phyloP scores from a whole-genome alignment of 345 rosid genomes.

The Gossypium thurberi region DNA sequence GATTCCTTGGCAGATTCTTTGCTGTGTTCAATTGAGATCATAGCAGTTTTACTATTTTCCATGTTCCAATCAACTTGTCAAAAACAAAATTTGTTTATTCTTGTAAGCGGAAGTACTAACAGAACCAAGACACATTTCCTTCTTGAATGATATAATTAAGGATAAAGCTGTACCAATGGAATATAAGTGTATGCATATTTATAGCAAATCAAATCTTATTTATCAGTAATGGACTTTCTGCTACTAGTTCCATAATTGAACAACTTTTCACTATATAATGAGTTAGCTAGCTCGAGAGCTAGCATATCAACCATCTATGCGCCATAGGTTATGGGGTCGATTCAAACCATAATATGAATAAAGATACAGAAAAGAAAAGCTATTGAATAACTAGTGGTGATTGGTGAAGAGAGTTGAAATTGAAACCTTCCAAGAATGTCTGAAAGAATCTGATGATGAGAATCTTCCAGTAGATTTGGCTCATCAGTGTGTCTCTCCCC shows the following conservation, averaged over 20 bases:
- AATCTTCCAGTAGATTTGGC: slow-evolving; percentile 32
- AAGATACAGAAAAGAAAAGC: background rate
- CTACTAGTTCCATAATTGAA: background rate
- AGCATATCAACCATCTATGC: too few relatives aligned
- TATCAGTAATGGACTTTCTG: background rate
- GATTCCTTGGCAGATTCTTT: slow-evolving; percentile 42
- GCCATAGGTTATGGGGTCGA: too few relatives aligned
- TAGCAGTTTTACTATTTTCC: slow-evolving; percentile 4
- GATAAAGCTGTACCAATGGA: background rate
- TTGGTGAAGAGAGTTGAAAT: background rate
- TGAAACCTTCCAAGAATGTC: slow-evolving; percentile 45
- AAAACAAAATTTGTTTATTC: background rate
- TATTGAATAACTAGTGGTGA: background rate
- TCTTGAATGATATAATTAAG: background rate
- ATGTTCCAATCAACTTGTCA: slow-evolving; percentile 2
- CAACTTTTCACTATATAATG: background rate
- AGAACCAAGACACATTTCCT: background rate
- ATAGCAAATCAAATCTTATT: background rate
- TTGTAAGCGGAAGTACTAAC: background rate
- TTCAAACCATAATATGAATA: background rate
- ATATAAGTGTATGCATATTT: background rate
- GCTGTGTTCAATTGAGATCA: slow-evolving; percentile 33
- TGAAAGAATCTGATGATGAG: slow-evolving; percentile 42
- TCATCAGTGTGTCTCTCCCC: slow-evolving; percentile 31
- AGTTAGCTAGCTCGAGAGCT: too few relatives aligned